Evolutionary conservation across 2,329 filamentous ascomycete genomes (phyloP).

Genomic region (Beauveria sp.): DNA sequence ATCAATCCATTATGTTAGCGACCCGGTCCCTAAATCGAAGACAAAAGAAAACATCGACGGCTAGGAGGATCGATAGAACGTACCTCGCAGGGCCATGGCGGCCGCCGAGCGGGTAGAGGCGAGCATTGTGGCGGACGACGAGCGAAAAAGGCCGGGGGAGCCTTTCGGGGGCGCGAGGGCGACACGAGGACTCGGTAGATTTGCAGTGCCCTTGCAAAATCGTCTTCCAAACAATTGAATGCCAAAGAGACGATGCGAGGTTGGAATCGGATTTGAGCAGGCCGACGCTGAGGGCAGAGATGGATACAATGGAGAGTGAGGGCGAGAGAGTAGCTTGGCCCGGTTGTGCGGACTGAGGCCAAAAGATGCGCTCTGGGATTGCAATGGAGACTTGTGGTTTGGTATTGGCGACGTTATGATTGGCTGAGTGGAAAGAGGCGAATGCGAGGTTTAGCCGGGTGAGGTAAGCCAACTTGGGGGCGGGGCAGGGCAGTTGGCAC

Average conservation of each 20-base stretch:
- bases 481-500: too few relatives aligned
- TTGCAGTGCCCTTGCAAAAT: neutral
- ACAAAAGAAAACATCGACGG: neutral
- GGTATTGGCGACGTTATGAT: conserved; percentile 12
- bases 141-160: neutral
- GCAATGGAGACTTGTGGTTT: conserved; percentile 4
- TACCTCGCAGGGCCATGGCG: conserved; percentile 46
- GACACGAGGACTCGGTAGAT: neutral
- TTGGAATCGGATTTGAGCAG: neutral
- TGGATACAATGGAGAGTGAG: neutral
- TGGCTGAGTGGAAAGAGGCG: neutral
- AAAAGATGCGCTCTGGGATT: conserved; percentile 6
- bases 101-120: conserved; percentile 42
- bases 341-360: conserved; percentile 9
- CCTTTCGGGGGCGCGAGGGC: neutral
- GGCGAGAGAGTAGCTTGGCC: conserved; percentile 1
- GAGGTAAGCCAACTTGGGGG: neutral
- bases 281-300: neutral
- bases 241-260: neutral
- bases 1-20: conserved; percentile 10
- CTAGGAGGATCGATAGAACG: conserved; percentile 14
- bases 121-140: conserved; percentile 32
- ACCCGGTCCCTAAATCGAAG: neutral
- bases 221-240: conserved; percentile 4
- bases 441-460: conserved; percentile 10